phyloP scores from a whole-genome alignment of 768 basidiomycete genomes.

The Imleria badia region DNA sequence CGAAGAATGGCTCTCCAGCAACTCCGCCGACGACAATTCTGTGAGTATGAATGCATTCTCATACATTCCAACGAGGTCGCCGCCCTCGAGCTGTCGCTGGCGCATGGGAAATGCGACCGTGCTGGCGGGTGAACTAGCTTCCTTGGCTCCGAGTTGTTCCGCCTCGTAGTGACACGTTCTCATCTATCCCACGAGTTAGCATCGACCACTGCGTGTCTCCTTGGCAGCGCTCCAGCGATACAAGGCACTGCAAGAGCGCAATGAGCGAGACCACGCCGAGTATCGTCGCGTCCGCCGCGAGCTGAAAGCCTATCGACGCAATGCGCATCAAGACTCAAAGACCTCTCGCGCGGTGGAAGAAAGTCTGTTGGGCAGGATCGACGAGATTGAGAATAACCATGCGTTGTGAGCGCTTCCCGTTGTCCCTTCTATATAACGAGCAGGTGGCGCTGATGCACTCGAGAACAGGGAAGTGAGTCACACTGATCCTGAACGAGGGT shows the following conservation, averaged over 20 bases:
- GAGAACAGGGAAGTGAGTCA: conserved; percentile 31
- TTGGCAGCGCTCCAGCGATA: conserved; percentile 39
- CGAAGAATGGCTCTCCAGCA: conserved; percentile 49
- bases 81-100: background rate
- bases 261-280: conserved; percentile 30
- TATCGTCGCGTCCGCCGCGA: conserved; percentile 34
- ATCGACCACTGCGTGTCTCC: conserved; percentile 31
- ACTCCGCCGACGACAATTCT: conserved; percentile 39
- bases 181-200: conserved; percentile 27
- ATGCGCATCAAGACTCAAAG: conserved; percentile 33
- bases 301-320: conserved; percentile 29
- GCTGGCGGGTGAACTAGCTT: conserved; percentile 1
- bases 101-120: background rate
- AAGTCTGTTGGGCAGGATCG: conserved; percentile 33
- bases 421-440: conserved; percentile 1
- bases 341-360: conserved; percentile 38
- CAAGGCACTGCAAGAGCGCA: conserved; percentile 38
- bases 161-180: conserved; percentile 16
- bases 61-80: background rate
- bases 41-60: conserved; percentile 22
- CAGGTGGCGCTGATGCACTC: conserved; percentile 11
- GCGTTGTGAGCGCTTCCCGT: conserved; percentile 22
- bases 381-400: conserved; percentile 32
- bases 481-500: background rate
- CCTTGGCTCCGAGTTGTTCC: conserved; percentile 24